These are phyloP conservation scores for Xylaria sp. DNA, from an alignment of 2,329 filamentous ascomycete species.

Conservation along the genomic window DNA sequence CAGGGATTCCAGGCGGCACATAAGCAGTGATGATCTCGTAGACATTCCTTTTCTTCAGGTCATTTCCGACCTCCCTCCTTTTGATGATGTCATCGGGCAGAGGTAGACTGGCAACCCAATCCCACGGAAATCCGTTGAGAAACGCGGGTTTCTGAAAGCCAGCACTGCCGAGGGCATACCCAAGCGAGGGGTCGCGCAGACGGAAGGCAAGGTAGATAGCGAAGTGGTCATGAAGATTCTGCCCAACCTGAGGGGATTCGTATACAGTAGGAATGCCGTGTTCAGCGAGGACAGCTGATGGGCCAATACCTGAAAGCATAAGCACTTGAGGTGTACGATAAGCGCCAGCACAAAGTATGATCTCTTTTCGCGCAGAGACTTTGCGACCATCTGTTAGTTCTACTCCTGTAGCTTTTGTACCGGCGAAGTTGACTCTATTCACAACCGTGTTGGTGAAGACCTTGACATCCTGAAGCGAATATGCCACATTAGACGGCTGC, in stretches of 20 bases:
- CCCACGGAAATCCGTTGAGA: conserved; percentile 41
- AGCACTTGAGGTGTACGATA: conserved; percentile 50
- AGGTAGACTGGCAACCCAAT: conserved; percentile 40
- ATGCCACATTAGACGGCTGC: conserved; percentile 39
- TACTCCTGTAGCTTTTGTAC: conserved; percentile 55
- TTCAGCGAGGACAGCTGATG: conserved; percentile 43
- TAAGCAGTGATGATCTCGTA: conserved; percentile 42
- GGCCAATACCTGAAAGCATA: conserved; percentile 51
- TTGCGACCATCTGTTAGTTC: conserved; percentile 48
- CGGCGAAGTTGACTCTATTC: conserved; percentile 2
- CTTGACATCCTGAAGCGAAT: conserved; percentile 37
- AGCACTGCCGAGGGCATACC: conserved; percentile 42
- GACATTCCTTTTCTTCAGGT: conserved; percentile 32
- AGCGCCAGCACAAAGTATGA: conserved; percentile 49
- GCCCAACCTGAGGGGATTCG: conserved; percentile 45
- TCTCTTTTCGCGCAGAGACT: conserved; percentile 45
- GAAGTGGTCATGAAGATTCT: conserved; percentile 46
- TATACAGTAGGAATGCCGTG: conserved; percentile 50
- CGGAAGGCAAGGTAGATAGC: conserved; percentile 42
- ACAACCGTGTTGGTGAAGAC: conserved; percentile 39
- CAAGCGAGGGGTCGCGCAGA: conserved; percentile 42
- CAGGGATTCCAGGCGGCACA: conserved; percentile 38
- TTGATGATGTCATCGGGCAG: conserved; percentile 35
- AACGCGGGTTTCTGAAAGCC: conserved; percentile 39
- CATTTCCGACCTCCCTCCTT: conserved; percentile 30